phyloP scores from a whole-genome alignment of 345 rosid genomes.

The Lumnitzera littorea region DNA sequence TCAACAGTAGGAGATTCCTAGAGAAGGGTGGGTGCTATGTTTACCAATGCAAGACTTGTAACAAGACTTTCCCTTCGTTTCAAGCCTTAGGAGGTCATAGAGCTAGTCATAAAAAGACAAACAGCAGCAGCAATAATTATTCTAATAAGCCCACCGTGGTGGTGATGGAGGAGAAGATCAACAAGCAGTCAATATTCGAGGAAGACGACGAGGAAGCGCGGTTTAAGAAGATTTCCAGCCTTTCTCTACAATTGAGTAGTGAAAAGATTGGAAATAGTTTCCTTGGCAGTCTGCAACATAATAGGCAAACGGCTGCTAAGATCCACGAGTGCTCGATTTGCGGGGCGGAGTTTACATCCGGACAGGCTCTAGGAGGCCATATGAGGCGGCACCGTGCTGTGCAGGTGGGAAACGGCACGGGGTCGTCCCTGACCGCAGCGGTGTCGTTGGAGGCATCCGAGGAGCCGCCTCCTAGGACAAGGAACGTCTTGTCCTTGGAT shows the following conservation, averaged over 20 bases:
- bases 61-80: conserved; percentile 76
- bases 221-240: conserved; percentile 31
- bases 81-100: conserved; percentile 98
- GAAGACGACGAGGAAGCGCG: conserved; percentile 28
- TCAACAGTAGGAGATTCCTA: conserved; percentile 55
- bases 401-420: conserved; percentile 15
- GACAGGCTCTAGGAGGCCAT: conserved; percentile 98
- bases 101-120: conserved; percentile 95
- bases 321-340: conserved; percentile 91
- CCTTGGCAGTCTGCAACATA: conserved; percentile 6
- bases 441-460: conserved; percentile 36
- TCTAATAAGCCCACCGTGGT: neutral
- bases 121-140: conserved; percentile 15
- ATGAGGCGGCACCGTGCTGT: conserved; percentile 81
- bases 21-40: conserved; percentile 63
- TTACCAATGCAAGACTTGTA: conserved; percentile 91
- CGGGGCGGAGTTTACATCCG: conserved; percentile 83
- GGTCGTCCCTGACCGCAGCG: conserved; percentile 21
- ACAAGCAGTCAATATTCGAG: neutral
- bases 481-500: conserved; percentile 52
- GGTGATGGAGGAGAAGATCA: conserved; percentile 13
- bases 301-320: conserved; percentile 30
- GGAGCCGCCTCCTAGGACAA: conserved; percentile 31
- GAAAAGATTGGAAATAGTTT: neutral
- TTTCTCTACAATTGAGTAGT: conserved; percentile 50